These are phyloP conservation scores for Fusarium sp. DNA, from an alignment of 2,329 filamentous ascomycete species.

Conservation along the genomic window DNA sequence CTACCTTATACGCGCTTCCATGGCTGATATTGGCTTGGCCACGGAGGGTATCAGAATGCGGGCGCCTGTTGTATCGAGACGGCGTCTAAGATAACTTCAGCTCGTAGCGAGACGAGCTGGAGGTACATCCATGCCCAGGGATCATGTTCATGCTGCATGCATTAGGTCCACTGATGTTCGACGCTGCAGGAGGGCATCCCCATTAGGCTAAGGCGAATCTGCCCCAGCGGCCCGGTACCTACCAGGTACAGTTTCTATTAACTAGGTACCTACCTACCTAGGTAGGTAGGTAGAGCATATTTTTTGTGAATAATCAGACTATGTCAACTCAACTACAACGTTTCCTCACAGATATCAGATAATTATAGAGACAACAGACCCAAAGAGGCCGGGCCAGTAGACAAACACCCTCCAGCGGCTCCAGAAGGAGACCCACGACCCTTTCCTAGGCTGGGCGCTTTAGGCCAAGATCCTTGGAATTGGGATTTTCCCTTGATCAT, in stretches of 20 bases:
- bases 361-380: no score
- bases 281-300: no score
- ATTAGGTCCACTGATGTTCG: not conserved
- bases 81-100: conserved; percentile 21
- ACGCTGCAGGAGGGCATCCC: not conserved
- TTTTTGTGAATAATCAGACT: no score
- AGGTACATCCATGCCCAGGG: no score
- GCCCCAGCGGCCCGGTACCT: not conserved
- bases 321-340: no score
- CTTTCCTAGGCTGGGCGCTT: conserved; percentile 5
- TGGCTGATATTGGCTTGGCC: not conserved
- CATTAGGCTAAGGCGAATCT: not conserved
- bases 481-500: conserved; percentile 41
- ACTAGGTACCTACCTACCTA: no score
- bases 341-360: no score
- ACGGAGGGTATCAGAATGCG: conserved; percentile 25
- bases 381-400: no score
- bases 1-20: conserved; percentile 15
- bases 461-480: conserved; percentile 36
- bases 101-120: not conserved
- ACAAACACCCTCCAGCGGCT: conserved; percentile 2
- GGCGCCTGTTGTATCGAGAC: conserved; percentile 20
- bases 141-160: not conserved
- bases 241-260: no score
- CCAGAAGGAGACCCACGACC: conserved; percentile 17